Evolutionary conservation across 2,329 filamentous ascomycete species (phyloP), one percentile per base, ranked within the genome.

Genomic region (Nemania sp.): DNA sequence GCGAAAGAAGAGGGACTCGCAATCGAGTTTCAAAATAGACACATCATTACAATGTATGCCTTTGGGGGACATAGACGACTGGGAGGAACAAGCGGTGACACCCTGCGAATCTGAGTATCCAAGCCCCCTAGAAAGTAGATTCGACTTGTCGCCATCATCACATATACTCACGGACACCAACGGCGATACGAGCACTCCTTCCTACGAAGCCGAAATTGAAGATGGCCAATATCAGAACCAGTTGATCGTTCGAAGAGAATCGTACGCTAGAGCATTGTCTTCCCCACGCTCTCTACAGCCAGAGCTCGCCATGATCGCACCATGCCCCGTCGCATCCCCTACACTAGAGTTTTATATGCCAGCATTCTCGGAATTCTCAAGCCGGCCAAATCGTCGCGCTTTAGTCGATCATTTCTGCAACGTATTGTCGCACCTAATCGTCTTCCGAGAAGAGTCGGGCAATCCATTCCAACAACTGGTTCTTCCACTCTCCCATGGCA

Each of bases 401-500:
- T 79, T 90, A 26, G 81, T 90, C 13, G 86, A 88, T 69, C 87
- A 90, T 77, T 90, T 90, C 72, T 88, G 87, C 80, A 89, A 88
- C 70, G 85, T 89, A 13, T 76, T 90, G 22, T 89, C 88, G 0
- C 88, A 89, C 75, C 80, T 90, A n/a, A 89, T 90, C 51, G 88
- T 90, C 22, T 87, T 90, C 71, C 83, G 87, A 35, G 88, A 90
- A 75, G 88, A 90, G 70, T 82, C 82, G 3, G 87, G 87, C 22
- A 90, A 90, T 68, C 87, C 88, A 0, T 90, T 90, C 73, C 86
- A 88, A 71, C 87, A 89, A 72, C 80, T 90, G 15, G 85, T 90
- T 8, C 79, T 90, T n/a, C 88, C 88, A 1, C 80, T 90, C 45
- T 87, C 86, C 2, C 82, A 85, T 56, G 81, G 76, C 51, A 88